phyloP scores from a whole-genome alignment of 1,139 yeast genomes.

The Nakaseomyces uthaithaninus region DNA sequence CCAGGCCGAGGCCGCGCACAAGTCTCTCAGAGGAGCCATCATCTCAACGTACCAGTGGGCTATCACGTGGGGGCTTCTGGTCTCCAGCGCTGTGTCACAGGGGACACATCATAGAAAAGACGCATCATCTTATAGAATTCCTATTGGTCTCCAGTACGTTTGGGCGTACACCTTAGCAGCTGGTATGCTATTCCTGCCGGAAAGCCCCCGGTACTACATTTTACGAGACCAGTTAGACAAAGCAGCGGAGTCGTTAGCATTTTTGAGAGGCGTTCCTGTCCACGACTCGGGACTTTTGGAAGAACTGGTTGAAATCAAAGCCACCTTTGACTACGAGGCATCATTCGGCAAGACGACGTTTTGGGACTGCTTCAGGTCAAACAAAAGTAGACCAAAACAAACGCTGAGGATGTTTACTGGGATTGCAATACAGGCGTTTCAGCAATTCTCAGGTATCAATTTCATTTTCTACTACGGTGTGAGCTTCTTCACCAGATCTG shows the following conservation, averaged over 20 bases:
- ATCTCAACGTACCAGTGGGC: slow-evolving; percentile 84
- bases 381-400: slow-evolving; percentile 60
- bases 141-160: slow-evolving; percentile 62
- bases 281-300: slow-evolving; percentile 62
- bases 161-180: slow-evolving; percentile 56
- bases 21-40: slow-evolving; percentile 71
- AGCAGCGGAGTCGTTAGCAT: slow-evolving; percentile 56
- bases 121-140: slow-evolving; percentile 63
- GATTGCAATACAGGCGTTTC: slow-evolving; percentile 62
- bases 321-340: slow-evolving; percentile 66
- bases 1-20: slow-evolving; percentile 78
- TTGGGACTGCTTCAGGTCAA: slow-evolving; percentile 57
- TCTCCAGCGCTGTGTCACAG: slow-evolving; percentile 71
- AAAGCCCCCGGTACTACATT: slow-evolving; percentile 66
- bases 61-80: slow-evolving; percentile 73
- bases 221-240: slow-evolving; percentile 52
- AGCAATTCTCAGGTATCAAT: slow-evolving; percentile 72
- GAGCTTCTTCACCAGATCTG: slow-evolving; percentile 59
- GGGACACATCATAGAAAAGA: slow-evolving; percentile 52
- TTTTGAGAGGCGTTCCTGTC: slow-evolving; percentile 50
- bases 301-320: slow-evolving; percentile 71
- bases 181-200: slow-evolving; percentile 67
- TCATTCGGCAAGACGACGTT: slow-evolving; percentile 51
- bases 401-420: slow-evolving; percentile 60
- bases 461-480: slow-evolving; percentile 76